These are phyloP conservation scores for Penicilliopsis zonata DNA, from an alignment of 495 filamentous ascomycete species.

Conservation along the genomic window DNA sequence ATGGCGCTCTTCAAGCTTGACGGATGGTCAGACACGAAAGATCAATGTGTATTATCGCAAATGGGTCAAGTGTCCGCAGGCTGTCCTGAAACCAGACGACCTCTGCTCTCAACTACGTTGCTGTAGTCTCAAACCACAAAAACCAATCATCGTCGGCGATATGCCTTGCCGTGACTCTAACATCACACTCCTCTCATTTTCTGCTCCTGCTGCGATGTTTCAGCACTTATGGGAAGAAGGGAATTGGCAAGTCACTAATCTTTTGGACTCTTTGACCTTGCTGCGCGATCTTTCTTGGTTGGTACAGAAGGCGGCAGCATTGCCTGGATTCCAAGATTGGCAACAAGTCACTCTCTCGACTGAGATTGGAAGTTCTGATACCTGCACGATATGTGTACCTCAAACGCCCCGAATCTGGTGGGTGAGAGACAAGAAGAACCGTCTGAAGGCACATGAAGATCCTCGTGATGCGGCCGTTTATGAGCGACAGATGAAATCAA, in stretches of 20 bases:
- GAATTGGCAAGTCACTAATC: constrained; percentile 12
- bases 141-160: constrained; percentile 6
- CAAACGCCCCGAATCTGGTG: constrained; percentile 26
- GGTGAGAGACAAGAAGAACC: constrained; percentile 12
- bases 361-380: not conserved
- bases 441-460: constrained; percentile 32
- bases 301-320: constrained; percentile 12
- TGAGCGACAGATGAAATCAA: constrained; percentile 35
- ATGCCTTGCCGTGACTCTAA: constrained; percentile 13
- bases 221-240: constrained; percentile 4
- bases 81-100: constrained; percentile 4
- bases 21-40: not conserved
- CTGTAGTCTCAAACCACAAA: constrained; percentile 5
- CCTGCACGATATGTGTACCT: constrained; percentile 32
- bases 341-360: not conserved
- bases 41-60: constrained; percentile 15
- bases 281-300: constrained; percentile 20
- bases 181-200: constrained; percentile 16
- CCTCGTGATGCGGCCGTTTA: constrained; percentile 28
- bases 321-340: constrained; percentile 15
- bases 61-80: constrained; percentile 7
- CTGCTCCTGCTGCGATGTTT: constrained; percentile 3
- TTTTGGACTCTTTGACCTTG: constrained; percentile 9
- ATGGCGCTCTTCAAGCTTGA: constrained; percentile 18
- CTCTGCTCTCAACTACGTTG: constrained; percentile 5